A percentile compares a stretch with the other conserved stretches of the same genome.
phyloP scores from a whole-genome alignment of 179 eudicot genomes.

The Patellifolia procumbens region DNA sequence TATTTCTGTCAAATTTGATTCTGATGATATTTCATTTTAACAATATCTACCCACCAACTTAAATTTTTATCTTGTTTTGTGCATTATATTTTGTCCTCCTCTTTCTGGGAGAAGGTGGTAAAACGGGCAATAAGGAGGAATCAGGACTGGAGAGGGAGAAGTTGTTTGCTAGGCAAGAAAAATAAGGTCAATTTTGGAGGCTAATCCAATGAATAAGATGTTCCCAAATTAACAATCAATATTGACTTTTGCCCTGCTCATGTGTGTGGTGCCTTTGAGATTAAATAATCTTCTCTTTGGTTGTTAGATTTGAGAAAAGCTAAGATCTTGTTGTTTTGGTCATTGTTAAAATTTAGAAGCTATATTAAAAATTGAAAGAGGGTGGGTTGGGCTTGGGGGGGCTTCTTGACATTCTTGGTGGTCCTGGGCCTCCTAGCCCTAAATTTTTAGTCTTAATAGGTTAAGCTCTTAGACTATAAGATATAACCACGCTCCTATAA shows the following conservation, averaged over 20 bases:
- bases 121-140: not conserved
- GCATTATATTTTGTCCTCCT: not conserved
- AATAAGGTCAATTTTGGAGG: not conserved
- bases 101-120: not conserved
- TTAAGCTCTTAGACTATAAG: not conserved
- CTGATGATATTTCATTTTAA: not conserved
- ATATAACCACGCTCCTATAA: not conserved
- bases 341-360: not conserved
- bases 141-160: not conserved
- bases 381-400: too few relatives aligned
- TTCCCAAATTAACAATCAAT: not conserved
- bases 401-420: too few relatives aligned
- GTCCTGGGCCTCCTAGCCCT: too few relatives aligned
- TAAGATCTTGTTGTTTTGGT: not conserved
- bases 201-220: not conserved
- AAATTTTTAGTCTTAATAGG: too few relatives aligned
- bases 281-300: not conserved
- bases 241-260: not conserved
- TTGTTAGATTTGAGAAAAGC: not conserved
- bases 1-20: not conserved
- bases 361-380: not conserved
- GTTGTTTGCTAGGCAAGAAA: not conserved
- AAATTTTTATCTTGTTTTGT: not conserved
- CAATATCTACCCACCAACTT: not conserved
- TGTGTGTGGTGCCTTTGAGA: not conserved